These are phyloP conservation scores for Solanum commersonii DNA, from an alignment of 257 asterid species.

Conservation along the genomic window DNA sequence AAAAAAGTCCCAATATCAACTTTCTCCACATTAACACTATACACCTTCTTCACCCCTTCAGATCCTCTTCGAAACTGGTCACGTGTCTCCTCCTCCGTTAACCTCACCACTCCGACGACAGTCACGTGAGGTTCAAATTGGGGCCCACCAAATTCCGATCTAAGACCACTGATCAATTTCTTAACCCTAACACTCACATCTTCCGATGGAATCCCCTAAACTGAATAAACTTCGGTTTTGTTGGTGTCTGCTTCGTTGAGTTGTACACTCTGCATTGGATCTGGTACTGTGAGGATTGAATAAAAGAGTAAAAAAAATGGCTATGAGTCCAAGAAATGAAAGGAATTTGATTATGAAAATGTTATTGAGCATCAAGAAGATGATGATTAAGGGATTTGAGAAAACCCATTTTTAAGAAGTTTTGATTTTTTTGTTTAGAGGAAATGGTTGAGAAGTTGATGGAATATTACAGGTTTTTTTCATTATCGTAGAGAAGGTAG, in stretches of 20 bases:
- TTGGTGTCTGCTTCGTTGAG: not conserved
- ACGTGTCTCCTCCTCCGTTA: slow-evolving; percentile 68
- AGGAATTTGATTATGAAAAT: not conserved
- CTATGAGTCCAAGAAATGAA: not conserved
- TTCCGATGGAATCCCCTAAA: slow-evolving; percentile 77
- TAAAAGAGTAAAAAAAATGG: not conserved
- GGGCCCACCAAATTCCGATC: slow-evolving; percentile 81
- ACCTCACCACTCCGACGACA: slow-evolving; percentile 60
- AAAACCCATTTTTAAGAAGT: not conserved
- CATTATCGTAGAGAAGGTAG: not conserved
- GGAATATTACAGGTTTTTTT: not conserved
- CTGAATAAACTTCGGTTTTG: slow-evolving; percentile 51
- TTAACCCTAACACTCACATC: slow-evolving; percentile 50
- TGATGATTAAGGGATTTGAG: not conserved
- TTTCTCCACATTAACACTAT: slow-evolving; percentile 9
- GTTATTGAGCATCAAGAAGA: too few relatives aligned
- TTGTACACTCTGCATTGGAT: not conserved
- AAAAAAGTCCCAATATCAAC: slow-evolving; percentile 49
- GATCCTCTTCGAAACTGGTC: slow-evolving; percentile 53
- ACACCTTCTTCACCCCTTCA: slow-evolving; percentile 34
- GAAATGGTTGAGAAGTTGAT: not conserved
- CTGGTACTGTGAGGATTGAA: not conserved
- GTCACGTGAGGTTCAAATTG: slow-evolving; percentile 92
- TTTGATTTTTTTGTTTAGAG: not conserved
- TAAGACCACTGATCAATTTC: slow-evolving; percentile 66